phyloP scores from a whole-genome alignment of 345 rosid genomes.

The Eucalyptus grandis region DNA sequence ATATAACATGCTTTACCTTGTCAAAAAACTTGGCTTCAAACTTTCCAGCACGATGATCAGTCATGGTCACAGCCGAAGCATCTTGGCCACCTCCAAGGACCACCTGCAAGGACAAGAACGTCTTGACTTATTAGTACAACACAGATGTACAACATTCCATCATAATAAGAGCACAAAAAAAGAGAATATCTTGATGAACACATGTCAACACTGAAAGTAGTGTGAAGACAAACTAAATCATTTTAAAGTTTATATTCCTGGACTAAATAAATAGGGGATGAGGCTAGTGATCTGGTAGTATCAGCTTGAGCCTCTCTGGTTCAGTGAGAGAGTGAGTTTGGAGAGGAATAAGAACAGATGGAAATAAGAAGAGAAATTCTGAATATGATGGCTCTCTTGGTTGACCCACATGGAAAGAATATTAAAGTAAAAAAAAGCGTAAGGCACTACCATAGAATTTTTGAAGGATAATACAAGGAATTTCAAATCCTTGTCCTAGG shows the following conservation, averaged over 20 bases:
- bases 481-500: background rate
- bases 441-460: background rate
- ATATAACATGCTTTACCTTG: constrained; percentile 26
- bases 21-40: constrained; percentile 93
- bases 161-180: background rate
- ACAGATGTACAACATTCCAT: background rate
- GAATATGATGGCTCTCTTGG: background rate
- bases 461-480: background rate
- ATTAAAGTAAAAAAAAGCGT: background rate
- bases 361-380: background rate
- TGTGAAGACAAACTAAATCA: background rate
- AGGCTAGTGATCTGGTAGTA: background rate
- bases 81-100: constrained; percentile 99
- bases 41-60: constrained; percentile 97
- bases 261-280: background rate
- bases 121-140: background rate
- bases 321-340: background rate
- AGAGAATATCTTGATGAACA: background rate
- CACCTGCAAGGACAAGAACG: constrained; percentile 28
- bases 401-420: background rate
- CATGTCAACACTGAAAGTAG: background rate
- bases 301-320: background rate
- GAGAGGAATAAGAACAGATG: background rate
- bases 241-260: background rate
- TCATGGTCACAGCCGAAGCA: constrained; percentile 91